Evolutionary conservation across 2,329 filamentous ascomycete species (phyloP), one percentile per base, ranked within the genome.

Genomic region (Pseudopyricularia cyperi): DNA sequence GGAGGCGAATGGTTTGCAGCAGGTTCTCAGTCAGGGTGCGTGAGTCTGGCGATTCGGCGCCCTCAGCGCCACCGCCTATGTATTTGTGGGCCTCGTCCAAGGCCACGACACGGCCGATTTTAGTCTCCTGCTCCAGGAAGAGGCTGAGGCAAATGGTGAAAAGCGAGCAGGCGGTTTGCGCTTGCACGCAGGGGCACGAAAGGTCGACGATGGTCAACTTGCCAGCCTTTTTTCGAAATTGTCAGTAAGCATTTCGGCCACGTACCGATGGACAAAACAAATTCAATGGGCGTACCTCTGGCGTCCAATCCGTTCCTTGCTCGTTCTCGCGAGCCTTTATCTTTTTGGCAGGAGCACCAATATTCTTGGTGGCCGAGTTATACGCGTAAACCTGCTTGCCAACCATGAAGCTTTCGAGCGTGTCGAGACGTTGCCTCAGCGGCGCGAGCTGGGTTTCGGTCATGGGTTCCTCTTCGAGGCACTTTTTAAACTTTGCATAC

Each of bases 1-100:
- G 85, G 17, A 83, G 71, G 0, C 86, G 76, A 56, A 91, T 83
- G 0, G 77, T 75, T 0, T 72, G 69, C 0, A 87, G 68, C 0
- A 90, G 68, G 0, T 72, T 71, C 6, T 83, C 71, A 0, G 83
- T 89, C 28, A 90, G 71, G 0, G 68, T 68, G 2, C 67, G 62
- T 1, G 77, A 76, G 39, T 82, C 79, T 0, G 71, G 63, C 0
- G 75, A 74, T 1, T 71, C 68, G 12, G 73, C 76, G 3, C 47
- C 47, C 30, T 48, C 33, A 22, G 47, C 32, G 47, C 47, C 47
- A 12, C 47, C 44, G 24, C 44, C 47, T 74, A 88, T 80, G 61
- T 82, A 88, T 66, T 89, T 89, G 61, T 93, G 87, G 0, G 87
- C 87, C 61, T 91, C 85, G 55, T 91, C 86, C 0, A 90, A 68